Evolutionary conservation across 306 rosid species (phyloP).

Genomic region (Ceratonia siliqua): DNA sequence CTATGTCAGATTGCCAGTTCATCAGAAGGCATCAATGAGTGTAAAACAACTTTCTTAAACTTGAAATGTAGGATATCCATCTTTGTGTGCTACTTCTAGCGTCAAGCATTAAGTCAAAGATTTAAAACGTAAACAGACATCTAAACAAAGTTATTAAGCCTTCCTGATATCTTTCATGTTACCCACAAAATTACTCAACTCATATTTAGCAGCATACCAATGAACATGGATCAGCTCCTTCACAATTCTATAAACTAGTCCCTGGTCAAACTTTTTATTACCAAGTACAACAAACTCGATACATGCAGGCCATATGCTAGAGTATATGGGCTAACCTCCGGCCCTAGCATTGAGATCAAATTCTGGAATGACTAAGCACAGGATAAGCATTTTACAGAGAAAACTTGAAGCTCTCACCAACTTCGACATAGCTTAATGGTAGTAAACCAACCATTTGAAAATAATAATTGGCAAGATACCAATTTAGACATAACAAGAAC

Average conservation of each 20-base stretch:
- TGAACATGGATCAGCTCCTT: background rate
- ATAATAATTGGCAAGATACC: background rate
- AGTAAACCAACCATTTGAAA: background rate
- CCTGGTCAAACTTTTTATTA: background rate
- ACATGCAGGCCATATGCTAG: background rate
- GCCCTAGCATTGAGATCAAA: background rate
- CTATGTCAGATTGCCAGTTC: background rate
- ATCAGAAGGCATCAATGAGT: background rate
- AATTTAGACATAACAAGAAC: constrained; percentile 2
- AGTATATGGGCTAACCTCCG: background rate
- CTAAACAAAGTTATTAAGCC: background rate
- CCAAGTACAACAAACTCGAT: background rate
- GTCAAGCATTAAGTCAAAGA: constrained; percentile 2
- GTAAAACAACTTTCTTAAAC: background rate
- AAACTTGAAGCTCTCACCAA: background rate
- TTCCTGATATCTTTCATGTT: background rate
- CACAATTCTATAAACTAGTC: background rate
- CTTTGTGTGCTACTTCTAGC: background rate
- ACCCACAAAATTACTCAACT: background rate
- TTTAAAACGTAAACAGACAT: background rate
- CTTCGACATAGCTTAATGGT: background rate
- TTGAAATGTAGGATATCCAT: background rate
- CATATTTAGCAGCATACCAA: background rate
- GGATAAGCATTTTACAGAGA: background rate
- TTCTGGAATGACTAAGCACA: background rate